These are phyloP conservation scores for Xylaria castorea DNA, from an alignment of 495 filamentous ascomycete genomes.

Conservation along the genomic window DNA sequence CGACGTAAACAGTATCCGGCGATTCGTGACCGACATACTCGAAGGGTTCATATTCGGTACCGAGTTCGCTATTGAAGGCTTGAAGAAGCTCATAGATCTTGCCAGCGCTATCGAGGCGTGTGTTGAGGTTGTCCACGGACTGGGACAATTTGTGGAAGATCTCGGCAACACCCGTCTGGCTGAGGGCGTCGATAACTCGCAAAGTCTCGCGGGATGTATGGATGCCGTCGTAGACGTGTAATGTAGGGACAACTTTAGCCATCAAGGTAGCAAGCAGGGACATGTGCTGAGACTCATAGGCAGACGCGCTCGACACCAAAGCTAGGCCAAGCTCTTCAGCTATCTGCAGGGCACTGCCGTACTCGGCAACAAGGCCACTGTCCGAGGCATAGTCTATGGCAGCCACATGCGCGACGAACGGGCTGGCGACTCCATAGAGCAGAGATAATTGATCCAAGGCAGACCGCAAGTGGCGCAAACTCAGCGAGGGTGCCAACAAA, in stretches of 20 bases:
- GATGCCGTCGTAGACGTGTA: slow-evolving; percentile 94
- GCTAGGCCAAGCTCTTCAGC: slow-evolving; percentile 93
- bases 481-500: slow-evolving; percentile 83
- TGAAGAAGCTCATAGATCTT: slow-evolving; percentile 77
- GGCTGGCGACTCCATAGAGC: slow-evolving; percentile 87
- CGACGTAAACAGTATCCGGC: slow-evolving; percentile 81
- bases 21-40: slow-evolving; percentile 89
- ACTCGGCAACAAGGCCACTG: slow-evolving; percentile 81
- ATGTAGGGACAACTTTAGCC: slow-evolving; percentile 77
- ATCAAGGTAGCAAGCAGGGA: slow-evolving; percentile 85
- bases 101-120: slow-evolving; percentile 73
- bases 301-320: slow-evolving; percentile 82
- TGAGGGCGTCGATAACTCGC: slow-evolving; percentile 83
- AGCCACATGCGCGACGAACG: slow-evolving; percentile 92
- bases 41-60: slow-evolving; percentile 89
- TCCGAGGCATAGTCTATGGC: slow-evolving; percentile 83
- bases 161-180: slow-evolving; percentile 70
- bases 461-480: slow-evolving; percentile 78
- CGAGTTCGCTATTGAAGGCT: slow-evolving; percentile 89
- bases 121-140: slow-evolving; percentile 65
- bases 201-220: slow-evolving; percentile 84
- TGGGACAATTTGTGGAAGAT: slow-evolving; percentile 73
- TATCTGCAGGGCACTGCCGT: slow-evolving; percentile 76
- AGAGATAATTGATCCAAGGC: slow-evolving; percentile 87
- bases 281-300: slow-evolving; percentile 95